Base-by-base conservation (phyloP, 495 filamentous ascomycete species). In the Tricharina praecox region DNA sequence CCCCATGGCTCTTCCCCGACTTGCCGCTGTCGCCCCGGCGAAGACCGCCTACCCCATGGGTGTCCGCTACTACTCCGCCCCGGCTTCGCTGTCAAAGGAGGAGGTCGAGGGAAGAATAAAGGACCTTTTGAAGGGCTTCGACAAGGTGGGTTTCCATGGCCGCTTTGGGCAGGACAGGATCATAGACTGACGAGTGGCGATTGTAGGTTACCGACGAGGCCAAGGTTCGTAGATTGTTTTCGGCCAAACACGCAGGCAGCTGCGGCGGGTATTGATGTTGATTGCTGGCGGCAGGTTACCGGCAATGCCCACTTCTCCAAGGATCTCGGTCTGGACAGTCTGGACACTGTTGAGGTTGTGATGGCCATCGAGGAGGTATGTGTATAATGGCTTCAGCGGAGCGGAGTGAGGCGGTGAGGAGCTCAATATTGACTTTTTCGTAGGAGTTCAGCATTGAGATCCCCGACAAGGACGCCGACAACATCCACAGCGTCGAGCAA, bases 391-490 rank as follows among this genome's bases (percentile, higher is more conserved):
- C 11, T 11, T 37, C 23, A 21, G 20, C 16, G 13, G n/a, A 21
- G 8, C 18, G 30, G 10, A 15, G 36, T 40, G 35, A 35, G 24
- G 32, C 50, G 39, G 56, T 69, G 50, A n/a, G 11, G 43, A 43
- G 25, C 43, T 33, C 2, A 70, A 49, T 52, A 32, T 49, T n/a
- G n/a, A n/a, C n/a, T n/a, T n/a, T n/a, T 32, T 40, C 56, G 65
- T 62, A 96, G 88, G 90, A 97, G 67, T 97, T 97, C 69, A 95
- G 86, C 77, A 90, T 97, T 69, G 90, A 97, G 76, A 97, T 97
- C 66, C 92, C 90, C 53, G 90, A 97, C 68, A 96, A 95, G 73
- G 88, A 95, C 61, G 92, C 90, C 53, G 90, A 97, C 69, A 73
- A 75, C 53, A 93, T 97, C 65, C 84, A 88, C 74, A 93, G 85